phyloP scores from a whole-genome alignment of 2,329 filamentous ascomycete genomes.

The Ascochyta lentis region DNA sequence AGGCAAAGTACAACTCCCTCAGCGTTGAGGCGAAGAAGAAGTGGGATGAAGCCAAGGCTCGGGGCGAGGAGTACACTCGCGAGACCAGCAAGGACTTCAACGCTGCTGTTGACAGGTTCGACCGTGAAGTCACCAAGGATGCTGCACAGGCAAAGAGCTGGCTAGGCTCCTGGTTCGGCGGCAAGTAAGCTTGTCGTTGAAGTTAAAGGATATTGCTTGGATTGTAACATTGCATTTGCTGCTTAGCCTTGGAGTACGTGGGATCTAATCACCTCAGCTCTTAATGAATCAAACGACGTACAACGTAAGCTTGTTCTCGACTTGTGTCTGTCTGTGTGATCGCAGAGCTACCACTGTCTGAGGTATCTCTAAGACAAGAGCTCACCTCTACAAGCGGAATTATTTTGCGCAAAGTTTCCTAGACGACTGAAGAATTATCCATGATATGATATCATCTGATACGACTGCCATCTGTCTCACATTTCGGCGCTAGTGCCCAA shows the following conservation, averaged over 20 bases:
- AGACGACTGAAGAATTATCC: too few relatives aligned
- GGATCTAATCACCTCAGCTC: conserved; percentile 21
- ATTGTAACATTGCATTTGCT: conserved; percentile 29
- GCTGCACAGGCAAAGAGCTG: conserved; percentile 84
- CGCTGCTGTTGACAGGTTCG: conserved; percentile 73
- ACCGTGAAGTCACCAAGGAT: conserved; percentile 79
- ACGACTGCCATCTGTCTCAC: neutral
- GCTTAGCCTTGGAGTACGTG: conserved; percentile 33
- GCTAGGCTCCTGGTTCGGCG: conserved; percentile 85
- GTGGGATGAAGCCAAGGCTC: conserved; percentile 65
- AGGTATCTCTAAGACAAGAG: too few relatives aligned
- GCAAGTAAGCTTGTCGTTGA: conserved; percentile 40
- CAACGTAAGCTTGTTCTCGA: too few relatives aligned
- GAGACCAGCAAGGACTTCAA: conserved; percentile 58
- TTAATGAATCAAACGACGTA: conserved; percentile 22
- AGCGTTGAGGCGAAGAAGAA: conserved; percentile 65
- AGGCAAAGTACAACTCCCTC: conserved; percentile 61
- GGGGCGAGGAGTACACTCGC: conserved; percentile 57
- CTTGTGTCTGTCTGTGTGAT: too few relatives aligned
- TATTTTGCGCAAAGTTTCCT: too few relatives aligned
- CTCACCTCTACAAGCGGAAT: too few relatives aligned
- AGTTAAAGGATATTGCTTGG: neutral
- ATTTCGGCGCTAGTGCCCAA: neutral
- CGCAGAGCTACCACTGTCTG: too few relatives aligned
- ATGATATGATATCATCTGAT: too few relatives aligned